Evolutionary conservation across 1,284 basidiomycete genomes (phyloP).

Genomic region (Peniophora sp.): DNA sequence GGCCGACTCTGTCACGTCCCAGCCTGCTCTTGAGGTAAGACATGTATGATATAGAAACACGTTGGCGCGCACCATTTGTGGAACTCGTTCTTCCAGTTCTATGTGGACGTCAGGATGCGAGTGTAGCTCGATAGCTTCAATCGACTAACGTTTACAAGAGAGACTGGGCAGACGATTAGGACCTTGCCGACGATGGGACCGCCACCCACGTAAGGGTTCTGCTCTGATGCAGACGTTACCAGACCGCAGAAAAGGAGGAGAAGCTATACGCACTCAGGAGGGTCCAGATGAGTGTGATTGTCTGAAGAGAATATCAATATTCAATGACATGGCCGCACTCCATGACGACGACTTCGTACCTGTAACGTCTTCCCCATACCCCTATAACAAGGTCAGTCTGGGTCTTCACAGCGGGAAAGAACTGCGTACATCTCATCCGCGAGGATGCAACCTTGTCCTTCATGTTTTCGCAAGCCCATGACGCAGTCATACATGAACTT

Average conservation of each 20-base stretch:
- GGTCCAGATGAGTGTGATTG: conserved; percentile 84
- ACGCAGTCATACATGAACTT: conserved; percentile 95
- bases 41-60: conserved; percentile 5
- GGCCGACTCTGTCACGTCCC: conserved; percentile 73
- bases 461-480: conserved; percentile 88
- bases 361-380: conserved; percentile 93
- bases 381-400: conserved; percentile 37
- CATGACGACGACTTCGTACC: conserved; percentile 25
- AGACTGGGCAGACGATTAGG: conserved; percentile 92
- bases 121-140: background rate
- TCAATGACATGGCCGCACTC: background rate
- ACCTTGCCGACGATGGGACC: conserved; percentile 66
- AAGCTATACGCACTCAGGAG: conserved; percentile 58
- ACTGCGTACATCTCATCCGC: conserved; percentile 86
- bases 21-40: conserved; percentile 35
- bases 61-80: conserved; percentile 81
- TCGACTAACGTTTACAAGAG: conserved; percentile 68
- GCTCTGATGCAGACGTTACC: conserved; percentile 40
- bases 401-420: conserved; percentile 1
- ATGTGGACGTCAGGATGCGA: conserved; percentile 2
- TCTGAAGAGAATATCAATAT: conserved; percentile 35
- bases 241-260: conserved; percentile 4
- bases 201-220: conserved; percentile 71
- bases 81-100: conserved; percentile 98
- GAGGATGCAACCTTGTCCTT: conserved; percentile 89